Percentiles rank a stretch among this genome's conserved stretches.
phyloP scores from a whole-genome alignment of 352 stramenopile genomes.

The Stephanocyclus meneghinianus region DNA sequence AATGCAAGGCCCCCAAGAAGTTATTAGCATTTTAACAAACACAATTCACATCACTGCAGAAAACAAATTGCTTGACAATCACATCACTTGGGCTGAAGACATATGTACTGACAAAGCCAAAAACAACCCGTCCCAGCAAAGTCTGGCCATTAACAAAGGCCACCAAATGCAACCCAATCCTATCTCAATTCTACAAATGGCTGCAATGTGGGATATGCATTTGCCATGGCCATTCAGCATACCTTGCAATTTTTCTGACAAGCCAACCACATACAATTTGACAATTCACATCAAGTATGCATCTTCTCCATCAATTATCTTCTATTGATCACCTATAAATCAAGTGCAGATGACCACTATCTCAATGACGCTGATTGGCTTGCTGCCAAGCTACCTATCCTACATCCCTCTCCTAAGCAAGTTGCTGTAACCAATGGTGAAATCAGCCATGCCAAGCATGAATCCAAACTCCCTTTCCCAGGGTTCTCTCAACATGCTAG shows the following conservation, averaged over 20 bases:
- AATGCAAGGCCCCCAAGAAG: not conserved
- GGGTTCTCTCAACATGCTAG: not conserved
- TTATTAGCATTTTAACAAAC: not conserved
- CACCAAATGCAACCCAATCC: not conserved
- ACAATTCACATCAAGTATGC: no score
- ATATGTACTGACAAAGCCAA: conserved; percentile 8
- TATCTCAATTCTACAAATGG: not conserved
- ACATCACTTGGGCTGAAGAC: conserved; percentile 16
- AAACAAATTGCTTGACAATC: not conserved
- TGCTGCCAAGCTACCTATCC: conserved; percentile 1
- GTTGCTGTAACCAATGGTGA: conserved; percentile 26
- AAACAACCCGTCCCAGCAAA: not conserved
- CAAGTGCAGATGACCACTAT: conserved; percentile 13
- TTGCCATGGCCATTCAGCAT: not conserved
- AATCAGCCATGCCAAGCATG: not conserved
- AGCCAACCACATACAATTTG: not conserved
- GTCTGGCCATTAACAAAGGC: not conserved
- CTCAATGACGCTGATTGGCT: not conserved
- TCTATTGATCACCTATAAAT: conserved; percentile 30
- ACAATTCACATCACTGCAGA: not conserved
- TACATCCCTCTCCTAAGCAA: conserved; percentile 8
- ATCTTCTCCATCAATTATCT: not conserved
- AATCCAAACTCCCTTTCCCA: conserved; percentile 18
- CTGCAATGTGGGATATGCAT: not conserved
- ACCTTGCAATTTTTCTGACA: not conserved